Percentiles rank a stretch among this genome's conserved stretches.
phyloP scores from a whole-genome alignment of 192 early-diverging fungal genomes.

The Backusella psychrophila region DNA sequence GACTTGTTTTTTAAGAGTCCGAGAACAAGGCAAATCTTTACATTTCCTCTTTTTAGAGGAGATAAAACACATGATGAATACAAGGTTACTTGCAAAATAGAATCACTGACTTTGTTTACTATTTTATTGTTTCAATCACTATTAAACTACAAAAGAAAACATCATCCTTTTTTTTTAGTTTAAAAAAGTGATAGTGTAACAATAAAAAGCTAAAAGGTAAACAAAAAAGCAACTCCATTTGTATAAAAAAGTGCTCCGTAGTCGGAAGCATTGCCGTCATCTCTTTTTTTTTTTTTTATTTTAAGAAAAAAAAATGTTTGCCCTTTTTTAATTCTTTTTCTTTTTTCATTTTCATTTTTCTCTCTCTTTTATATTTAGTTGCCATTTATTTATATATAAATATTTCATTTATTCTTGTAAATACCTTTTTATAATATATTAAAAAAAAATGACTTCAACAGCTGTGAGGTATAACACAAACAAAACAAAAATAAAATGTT shows the following conservation, averaged over 20 bases:
- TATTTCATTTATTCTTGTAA: not conserved
- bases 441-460: slow-evolving; percentile 26
- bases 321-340: not conserved
- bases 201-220: not conserved
- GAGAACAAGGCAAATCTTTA: not conserved
- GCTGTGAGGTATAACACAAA: slow-evolving; percentile 38
- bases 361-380: slow-evolving; percentile 7
- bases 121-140: slow-evolving; percentile 3
- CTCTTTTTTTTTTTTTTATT: slow-evolving; percentile 18
- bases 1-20: not conserved
- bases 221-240: not conserved
- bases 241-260: not conserved
- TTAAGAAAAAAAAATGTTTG: not conserved
- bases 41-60: not conserved
- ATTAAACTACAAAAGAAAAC: not conserved
- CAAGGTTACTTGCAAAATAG: not conserved
- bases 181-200: not conserved
- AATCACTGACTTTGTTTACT: not conserved
- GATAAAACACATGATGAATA: not conserved
- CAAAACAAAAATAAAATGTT: not conserved
- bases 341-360: not conserved
- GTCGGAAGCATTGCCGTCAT: not conserved
- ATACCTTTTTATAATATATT: not conserved
- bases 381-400: slow-evolving; percentile 11
- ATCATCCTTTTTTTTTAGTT: not conserved